These are phyloP conservation scores for Ceratobasidium theobromae DNA, from an alignment of 1,284 basidiomycete species.

Conservation along the genomic window DNA sequence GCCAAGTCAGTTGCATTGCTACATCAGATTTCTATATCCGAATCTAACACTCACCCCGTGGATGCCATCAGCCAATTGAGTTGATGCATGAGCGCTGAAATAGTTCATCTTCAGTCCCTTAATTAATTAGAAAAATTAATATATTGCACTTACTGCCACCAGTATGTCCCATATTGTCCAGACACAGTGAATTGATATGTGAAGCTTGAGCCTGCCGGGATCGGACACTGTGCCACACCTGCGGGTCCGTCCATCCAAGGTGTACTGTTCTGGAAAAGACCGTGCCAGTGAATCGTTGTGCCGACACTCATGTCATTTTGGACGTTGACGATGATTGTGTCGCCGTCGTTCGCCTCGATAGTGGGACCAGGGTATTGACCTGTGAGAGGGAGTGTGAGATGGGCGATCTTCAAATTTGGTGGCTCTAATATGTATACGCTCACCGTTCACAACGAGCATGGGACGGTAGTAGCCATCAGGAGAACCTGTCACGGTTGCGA, in stretches of 20 bases:
- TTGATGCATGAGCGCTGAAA: constrained; percentile 37
- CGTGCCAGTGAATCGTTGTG: constrained; percentile 44
- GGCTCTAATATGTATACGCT: constrained; percentile 39
- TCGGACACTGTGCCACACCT: constrained; percentile 44
- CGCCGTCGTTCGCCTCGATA: too few species aligned
- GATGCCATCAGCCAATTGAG: constrained; percentile 42
- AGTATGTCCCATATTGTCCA: constrained; percentile 36
- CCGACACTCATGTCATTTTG: constrained; percentile 39
- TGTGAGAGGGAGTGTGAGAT: neutral
- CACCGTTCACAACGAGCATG: constrained; percentile 42
- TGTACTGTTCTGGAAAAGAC: constrained; percentile 39
- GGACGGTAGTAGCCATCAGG: constrained; percentile 39
- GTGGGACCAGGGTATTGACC: constrained; percentile 25
- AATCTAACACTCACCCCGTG: constrained; percentile 38
- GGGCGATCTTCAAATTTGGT: constrained; percentile 39
- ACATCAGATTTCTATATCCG: constrained; percentile 34
- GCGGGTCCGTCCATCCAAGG: constrained; percentile 41
- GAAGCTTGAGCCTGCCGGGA: constrained; percentile 41
- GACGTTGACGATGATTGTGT: constrained; percentile 41
- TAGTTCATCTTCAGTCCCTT: neutral
- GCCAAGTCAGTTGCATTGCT: neutral
- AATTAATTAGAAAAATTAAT: constrained; percentile 38
- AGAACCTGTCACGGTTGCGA: constrained; percentile 9
- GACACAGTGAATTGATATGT: constrained; percentile 42
- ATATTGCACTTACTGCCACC: constrained; percentile 24